Evolutionary conservation across 139 green algal genomes (phyloP).

Genomic region (Spirogloea muscicola): DNA sequence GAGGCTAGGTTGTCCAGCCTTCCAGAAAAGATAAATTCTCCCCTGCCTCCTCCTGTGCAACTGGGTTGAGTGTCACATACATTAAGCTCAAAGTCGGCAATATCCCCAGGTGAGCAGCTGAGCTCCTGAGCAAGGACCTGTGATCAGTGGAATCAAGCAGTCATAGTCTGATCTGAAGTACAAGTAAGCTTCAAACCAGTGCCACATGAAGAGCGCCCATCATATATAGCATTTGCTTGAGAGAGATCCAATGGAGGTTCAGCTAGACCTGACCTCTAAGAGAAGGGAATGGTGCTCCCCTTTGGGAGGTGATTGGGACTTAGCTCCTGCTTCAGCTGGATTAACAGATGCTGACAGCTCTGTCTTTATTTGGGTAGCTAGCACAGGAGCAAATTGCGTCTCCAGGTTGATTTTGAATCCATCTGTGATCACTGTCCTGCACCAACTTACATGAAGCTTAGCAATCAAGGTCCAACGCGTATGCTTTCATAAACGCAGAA

Average conservation of each 20-base stretch:
- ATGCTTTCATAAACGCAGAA: too few species aligned
- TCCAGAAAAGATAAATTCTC: constrained; percentile 86
- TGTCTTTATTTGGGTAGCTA: constrained; percentile 61
- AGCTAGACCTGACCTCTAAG: too few species aligned
- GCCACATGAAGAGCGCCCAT: too few species aligned
- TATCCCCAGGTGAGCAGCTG: constrained; percentile 60
- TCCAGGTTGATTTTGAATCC: constrained; percentile 93
- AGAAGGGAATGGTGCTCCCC: too few species aligned
- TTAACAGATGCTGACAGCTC: too few species aligned
- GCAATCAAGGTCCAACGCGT: too few species aligned
- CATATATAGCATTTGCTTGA: too few species aligned
- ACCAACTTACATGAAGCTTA: not conserved
- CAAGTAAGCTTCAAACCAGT: not conserved
- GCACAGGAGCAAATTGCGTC: constrained; percentile 77
- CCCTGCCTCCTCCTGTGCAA: constrained; percentile 60
- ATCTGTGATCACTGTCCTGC: constrained; percentile 27
- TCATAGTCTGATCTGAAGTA: too few species aligned
- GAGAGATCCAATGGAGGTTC: too few species aligned
- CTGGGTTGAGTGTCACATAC: constrained; percentile 84
- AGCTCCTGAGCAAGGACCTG: constrained; percentile 80
- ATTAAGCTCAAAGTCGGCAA: constrained; percentile 94
- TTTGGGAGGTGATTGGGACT: too few species aligned
- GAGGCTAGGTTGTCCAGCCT: constrained; percentile 94
- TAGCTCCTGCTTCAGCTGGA: too few species aligned
- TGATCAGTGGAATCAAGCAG: too few species aligned